A percentile compares a stretch with the other conserved stretches of the same genome.
Conservation (phyloP, 257 asterid genomes). For the Eucommia ulmoides region DNA sequence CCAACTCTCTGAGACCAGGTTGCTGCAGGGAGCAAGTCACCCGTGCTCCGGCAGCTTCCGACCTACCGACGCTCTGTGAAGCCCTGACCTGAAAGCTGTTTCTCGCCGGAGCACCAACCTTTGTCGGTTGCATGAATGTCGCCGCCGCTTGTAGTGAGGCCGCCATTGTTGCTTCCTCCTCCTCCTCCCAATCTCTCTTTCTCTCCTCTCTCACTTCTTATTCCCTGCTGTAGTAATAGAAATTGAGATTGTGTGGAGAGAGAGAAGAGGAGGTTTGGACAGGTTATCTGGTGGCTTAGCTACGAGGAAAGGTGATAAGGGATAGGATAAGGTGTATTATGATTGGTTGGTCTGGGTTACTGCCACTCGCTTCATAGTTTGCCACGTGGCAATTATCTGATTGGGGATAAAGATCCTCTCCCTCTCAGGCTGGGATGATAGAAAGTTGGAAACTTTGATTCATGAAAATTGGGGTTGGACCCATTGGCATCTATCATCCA, state of each 20-base stretch:
- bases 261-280: too few species aligned
- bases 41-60: conserved; percentile 37
- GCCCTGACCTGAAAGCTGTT: conserved; percentile 48
- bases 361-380: conserved; percentile 14
- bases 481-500: too few species aligned
- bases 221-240: not conserved
- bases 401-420: too few species aligned
- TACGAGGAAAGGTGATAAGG: conserved; percentile 42
- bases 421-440: too few species aligned
- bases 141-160: conserved; percentile 87
- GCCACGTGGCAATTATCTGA: too few species aligned
- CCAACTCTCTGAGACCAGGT: conserved; percentile 65
- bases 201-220: not conserved
- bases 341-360: conserved; percentile 32
- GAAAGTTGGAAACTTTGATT: too few species aligned
- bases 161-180: conserved; percentile 40
- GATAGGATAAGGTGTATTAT: conserved; percentile 54
- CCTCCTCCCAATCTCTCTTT: not conserved
- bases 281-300: conserved; percentile 33
- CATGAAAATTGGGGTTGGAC: too few species aligned
- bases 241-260: conserved; percentile 12
- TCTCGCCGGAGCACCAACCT: conserved; percentile 47
- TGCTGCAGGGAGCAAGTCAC: conserved; percentile 72
- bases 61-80: conserved; percentile 30
- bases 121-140: conserved; percentile 77